phyloP scores from a whole-genome alignment of 2,329 filamentous ascomycete species.

The Leptographium procerum region DNA sequence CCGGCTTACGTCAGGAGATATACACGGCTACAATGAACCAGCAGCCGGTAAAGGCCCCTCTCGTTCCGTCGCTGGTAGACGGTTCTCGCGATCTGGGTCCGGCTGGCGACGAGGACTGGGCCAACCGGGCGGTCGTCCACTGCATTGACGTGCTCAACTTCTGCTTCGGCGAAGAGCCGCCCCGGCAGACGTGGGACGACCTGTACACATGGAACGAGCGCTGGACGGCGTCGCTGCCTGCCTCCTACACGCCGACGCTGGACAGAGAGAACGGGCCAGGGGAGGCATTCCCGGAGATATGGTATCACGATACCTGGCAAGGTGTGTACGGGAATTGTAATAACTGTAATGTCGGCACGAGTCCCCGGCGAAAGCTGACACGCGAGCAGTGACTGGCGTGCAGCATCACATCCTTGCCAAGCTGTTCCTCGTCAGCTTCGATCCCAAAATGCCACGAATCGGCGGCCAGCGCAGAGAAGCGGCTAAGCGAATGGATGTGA shows the following conservation, averaged over 20 bases:
- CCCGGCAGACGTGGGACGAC: conserved; percentile 27
- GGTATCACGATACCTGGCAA: conserved; percentile 44
- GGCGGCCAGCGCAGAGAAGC: conserved; percentile 24
- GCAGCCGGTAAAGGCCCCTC: conserved; percentile 33
- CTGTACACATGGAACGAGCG: conserved; percentile 32
- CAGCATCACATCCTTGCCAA: conserved; percentile 49
- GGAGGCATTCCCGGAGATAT: conserved; percentile 44
- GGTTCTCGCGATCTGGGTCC: conserved; percentile 28
- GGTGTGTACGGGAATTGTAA: conserved; percentile 21
- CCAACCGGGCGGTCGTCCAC: conserved; percentile 49
- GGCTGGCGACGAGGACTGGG: conserved; percentile 43
- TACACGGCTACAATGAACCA: conserved; percentile 41
- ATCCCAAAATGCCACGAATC: conserved; percentile 40
- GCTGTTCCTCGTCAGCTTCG: conserved; percentile 44
- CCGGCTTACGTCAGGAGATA: conserved; percentile 47
- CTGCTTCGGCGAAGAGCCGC: conserved; percentile 40
- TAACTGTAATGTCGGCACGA: too few species aligned
- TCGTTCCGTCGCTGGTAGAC: conserved; percentile 39
- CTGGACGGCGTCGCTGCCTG: conserved; percentile 35
- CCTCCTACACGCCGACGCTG: conserved; percentile 44
- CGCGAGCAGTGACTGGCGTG: conserved; percentile 38
- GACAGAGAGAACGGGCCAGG: conserved; percentile 24
- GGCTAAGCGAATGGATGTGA: conserved; percentile 5
- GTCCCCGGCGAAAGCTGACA: background rate
- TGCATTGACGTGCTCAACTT: conserved; percentile 54